Evolutionary conservation across 345 rosid species (phyloP).

Genomic region (Eucalyptus polybractea): DNA sequence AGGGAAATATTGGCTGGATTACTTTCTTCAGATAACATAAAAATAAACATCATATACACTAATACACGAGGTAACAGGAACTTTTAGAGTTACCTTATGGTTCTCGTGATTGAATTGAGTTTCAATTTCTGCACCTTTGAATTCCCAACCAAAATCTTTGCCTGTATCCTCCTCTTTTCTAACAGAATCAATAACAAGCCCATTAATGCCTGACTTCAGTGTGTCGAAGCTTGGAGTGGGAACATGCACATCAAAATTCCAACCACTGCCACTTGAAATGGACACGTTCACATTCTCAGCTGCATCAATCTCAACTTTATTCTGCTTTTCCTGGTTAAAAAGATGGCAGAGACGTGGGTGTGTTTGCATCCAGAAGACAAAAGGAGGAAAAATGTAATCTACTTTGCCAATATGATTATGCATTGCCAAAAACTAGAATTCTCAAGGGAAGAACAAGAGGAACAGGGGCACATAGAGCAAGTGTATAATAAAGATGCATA

Average conservation of each 20-base stretch:
- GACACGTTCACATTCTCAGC: not conserved
- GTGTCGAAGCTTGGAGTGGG: not conserved
- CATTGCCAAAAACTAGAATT: not conserved
- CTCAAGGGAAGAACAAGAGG: not conserved
- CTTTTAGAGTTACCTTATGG: not conserved
- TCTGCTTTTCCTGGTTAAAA: not conserved
- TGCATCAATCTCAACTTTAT: not conserved
- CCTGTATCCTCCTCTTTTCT: slow-evolving; percentile 6
- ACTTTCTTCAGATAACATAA: not conserved
- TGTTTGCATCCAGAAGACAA: not conserved
- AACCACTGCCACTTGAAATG: slow-evolving; percentile 3
- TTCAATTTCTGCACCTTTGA: not conserved
- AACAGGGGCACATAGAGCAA: not conserved
- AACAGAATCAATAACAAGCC: not conserved
- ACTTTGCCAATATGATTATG: not conserved
- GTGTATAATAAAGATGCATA: not conserved
- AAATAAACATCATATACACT: not conserved
- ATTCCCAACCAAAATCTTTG: slow-evolving; percentile 7
- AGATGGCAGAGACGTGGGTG: not conserved
- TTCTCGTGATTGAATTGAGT: not conserved
- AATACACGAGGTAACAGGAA: not conserved
- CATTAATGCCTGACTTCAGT: slow-evolving; percentile 1
- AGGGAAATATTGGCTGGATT: not conserved
- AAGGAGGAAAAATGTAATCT: not conserved
- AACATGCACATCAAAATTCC: not conserved